A percentile compares a stretch with the other conserved stretches of the same genome.
Conservation (phyloP, 208 protist species). For the Leishmania mexicana region DNA sequence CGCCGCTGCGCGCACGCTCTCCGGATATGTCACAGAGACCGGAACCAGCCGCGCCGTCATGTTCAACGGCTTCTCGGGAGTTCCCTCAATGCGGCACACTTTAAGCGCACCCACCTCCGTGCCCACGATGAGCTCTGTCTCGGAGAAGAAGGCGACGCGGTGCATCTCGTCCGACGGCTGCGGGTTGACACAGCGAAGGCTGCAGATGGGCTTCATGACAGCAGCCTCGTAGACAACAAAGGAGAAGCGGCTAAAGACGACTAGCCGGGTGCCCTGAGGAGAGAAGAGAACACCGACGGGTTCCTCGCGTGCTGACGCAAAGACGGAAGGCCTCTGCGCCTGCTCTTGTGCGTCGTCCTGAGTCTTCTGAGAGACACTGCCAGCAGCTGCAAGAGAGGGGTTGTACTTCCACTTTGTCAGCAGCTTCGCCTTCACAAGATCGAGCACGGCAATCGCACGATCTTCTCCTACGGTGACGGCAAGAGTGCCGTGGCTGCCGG, state of each 20-base stretch:
- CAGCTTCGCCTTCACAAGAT: slow-evolving; percentile 52
- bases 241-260: slow-evolving; percentile 49
- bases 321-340: neutral
- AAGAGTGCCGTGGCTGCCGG: slow-evolving; percentile 48
- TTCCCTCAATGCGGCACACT: slow-evolving; percentile 7
- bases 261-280: slow-evolving; percentile 38
- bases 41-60: neutral
- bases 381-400: slow-evolving; percentile 9
- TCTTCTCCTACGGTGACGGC: slow-evolving; percentile 61
- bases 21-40: slow-evolving; percentile 29
- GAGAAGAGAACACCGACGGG: slow-evolving; percentile 62
- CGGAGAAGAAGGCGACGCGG: slow-evolving; percentile 37
- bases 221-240: slow-evolving; percentile 57
- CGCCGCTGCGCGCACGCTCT: slow-evolving; percentile 18
- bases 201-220: slow-evolving; percentile 36
- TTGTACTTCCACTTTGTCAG: slow-evolving; percentile 85
- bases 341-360: slow-evolving; percentile 10
- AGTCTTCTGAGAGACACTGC: neutral
- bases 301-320: slow-evolving; percentile 32
- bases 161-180: slow-evolving; percentile 63
- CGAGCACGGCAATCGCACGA: slow-evolving; percentile 64
- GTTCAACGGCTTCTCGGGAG: neutral
- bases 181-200: slow-evolving; percentile 30
- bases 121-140: slow-evolving; percentile 50
- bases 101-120: slow-evolving; percentile 55